Evolutionary conservation across 176 grass and related monocot species (phyloP).

Genomic region (Oryza meyeriana): DNA sequence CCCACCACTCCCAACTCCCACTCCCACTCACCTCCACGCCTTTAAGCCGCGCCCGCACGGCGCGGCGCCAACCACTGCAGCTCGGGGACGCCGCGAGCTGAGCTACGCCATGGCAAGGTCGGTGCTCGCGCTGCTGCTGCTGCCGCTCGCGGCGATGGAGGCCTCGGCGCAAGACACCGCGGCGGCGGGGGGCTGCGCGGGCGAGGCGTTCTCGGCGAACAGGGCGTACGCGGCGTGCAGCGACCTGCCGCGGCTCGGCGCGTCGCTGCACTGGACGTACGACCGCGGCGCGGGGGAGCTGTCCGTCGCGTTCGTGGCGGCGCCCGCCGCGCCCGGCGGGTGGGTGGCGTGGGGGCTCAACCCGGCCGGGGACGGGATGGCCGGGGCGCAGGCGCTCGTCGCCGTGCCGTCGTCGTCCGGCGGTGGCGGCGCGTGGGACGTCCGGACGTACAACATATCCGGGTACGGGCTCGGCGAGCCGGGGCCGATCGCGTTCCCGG

Average conservation of each 20-base stretch:
- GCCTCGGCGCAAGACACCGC: background rate
- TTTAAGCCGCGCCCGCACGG: background rate
- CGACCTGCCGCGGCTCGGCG: slow-evolving; percentile 46
- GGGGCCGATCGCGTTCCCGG: slow-evolving; percentile 39
- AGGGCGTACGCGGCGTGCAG: slow-evolving; percentile 51
- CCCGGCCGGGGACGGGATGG: slow-evolving; percentile 44
- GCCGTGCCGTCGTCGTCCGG: slow-evolving; percentile 25
- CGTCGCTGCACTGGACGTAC: slow-evolving; percentile 72
- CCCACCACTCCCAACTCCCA: background rate
- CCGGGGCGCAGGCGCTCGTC: slow-evolving; percentile 54
- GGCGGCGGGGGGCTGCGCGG: slow-evolving; percentile 13
- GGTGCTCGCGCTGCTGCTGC: background rate
- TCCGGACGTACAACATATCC: slow-evolving; percentile 60
- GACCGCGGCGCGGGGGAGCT: slow-evolving; percentile 35
- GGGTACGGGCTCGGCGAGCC: slow-evolving; percentile 31
- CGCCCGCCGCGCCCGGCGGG: slow-evolving; percentile 40
- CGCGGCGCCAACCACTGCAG: background rate
- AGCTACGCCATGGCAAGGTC: background rate
- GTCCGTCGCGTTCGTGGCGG: slow-evolving; percentile 55
- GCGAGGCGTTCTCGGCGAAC: slow-evolving; percentile 11
- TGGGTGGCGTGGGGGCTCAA: slow-evolving; percentile 84
- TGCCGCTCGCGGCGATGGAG: background rate
- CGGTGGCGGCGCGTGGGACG: slow-evolving; percentile 27
- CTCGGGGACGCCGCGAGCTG: too few relatives aligned
- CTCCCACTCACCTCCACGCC: background rate